Conservation (phyloP, 257 asterid species). For the Plantago major region DNA sequence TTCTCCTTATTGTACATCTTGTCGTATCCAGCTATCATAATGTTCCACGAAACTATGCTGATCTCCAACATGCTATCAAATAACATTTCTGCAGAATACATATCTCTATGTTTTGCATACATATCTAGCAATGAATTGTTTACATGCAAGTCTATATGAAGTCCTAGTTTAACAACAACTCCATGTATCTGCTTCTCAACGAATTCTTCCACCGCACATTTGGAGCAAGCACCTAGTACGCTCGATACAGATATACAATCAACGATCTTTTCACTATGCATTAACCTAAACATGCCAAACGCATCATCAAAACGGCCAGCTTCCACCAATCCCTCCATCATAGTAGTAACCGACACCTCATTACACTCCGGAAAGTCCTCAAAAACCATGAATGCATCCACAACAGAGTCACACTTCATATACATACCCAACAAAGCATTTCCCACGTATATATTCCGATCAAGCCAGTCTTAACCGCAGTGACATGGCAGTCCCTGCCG, state of each 20-base stretch:
- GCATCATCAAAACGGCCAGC: constrained; percentile 57
- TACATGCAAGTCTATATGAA: constrained; percentile 20
- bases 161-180: constrained; percentile 51
- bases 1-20: constrained; percentile 30
- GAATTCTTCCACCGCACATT: constrained; percentile 27
- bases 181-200: constrained; percentile 49
- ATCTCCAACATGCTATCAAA: constrained; percentile 24
- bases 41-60: constrained; percentile 68
- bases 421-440: constrained; percentile 73
- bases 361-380: constrained; percentile 52
- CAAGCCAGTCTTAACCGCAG: constrained; percentile 55
- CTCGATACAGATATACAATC: constrained; percentile 58
- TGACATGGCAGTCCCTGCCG: constrained; percentile 63
- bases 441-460: constrained; percentile 49
- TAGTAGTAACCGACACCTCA: constrained; percentile 68
- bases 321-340: constrained; percentile 65
- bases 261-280: constrained; percentile 43
- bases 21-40: constrained; percentile 71
- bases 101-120: no score
- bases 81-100: no score
- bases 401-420: constrained; percentile 44
- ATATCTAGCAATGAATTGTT: no score
- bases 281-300: constrained; percentile 49
- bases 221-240: constrained; percentile 55
- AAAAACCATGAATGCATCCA: constrained; percentile 43